Base-by-base conservation (phyloP, 2,329 filamentous ascomycete species). In the Colletotrichum simmondsii region DNA sequence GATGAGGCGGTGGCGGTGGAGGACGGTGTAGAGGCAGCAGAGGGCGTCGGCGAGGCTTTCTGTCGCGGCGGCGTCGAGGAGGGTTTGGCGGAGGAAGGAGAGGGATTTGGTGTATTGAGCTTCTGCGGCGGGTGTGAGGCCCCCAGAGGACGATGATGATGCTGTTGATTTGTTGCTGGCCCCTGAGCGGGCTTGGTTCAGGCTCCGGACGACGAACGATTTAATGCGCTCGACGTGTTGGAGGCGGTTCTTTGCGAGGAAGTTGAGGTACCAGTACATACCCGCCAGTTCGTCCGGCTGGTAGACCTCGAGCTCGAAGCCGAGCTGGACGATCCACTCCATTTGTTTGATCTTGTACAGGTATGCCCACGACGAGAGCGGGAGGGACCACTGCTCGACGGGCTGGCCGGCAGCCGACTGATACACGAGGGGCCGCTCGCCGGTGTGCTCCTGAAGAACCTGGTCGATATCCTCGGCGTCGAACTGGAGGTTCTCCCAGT, bases 291-390 rank as follows among this genome's bases (percentile, higher is more conserved):
- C 97, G 80, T 97, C 93, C 0, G 91, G 88, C 65, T 96, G 92
- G 81, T 98, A 98, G 11, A 98, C 90, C 56, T 96, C 92, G 14
- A 98, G 91, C 82, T 99, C 97, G 81, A 99, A 98, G 14, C 97
- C 97, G 37, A 98, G 90, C 79, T 98, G 94, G 19, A 98, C 88
- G 58, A 97, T 92, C 86, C 92, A 93, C 79, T 96, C 93, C 88
- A 98, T 94, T 78, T 96, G 91, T 35, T 90, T 90, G n/a, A 98
- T 87, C 81, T 98, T 98, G 82, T 97, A 94, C 72, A 95, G 89
- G 77, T 96, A 97, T 0, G 92, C 90, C 97, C 97, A 99, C 4
- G 93, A 95, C 1, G 94, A 95, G 0, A 98, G 87, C 0, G 95
- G 92, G 65, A 94, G 92, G 0, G 92, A 88, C 79, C 90, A 92